A percentile compares a stretch with the other conserved stretches of the same genome.
phyloP scores from a whole-genome alignment of 352 stramenopile species.

The Pythium catenulatum region DNA sequence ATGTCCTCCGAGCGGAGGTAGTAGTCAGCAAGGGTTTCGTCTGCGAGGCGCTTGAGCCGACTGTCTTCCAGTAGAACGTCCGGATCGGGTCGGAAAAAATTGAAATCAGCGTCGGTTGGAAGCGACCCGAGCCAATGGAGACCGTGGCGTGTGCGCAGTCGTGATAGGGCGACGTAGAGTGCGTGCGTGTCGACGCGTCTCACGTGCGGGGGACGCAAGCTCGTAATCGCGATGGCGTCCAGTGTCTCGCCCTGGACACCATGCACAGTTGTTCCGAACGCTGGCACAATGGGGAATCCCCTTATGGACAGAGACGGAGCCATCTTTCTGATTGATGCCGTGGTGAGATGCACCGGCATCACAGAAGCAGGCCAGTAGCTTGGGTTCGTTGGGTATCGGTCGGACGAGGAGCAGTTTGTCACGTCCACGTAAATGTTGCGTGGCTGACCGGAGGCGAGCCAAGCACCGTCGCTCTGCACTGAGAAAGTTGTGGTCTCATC shows the following conservation, averaged over 20 bases:
- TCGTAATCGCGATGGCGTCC: constrained; percentile 30
- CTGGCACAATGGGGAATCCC: constrained; percentile 43
- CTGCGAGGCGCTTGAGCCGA: neutral
- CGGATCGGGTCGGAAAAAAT: neutral
- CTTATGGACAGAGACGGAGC: constrained; percentile 22
- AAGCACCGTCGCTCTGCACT: neutral
- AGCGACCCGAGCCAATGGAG: constrained; percentile 5
- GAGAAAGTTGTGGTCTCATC: neutral
- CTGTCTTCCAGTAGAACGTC: neutral
- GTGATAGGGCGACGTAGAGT: constrained; percentile 40
- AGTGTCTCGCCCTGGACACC: constrained; percentile 47
- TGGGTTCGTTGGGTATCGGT: constrained; percentile 32
- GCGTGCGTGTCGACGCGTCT: constrained; percentile 21
- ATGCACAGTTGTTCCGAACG: constrained; percentile 52
- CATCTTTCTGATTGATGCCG: neutral
- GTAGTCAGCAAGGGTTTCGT: no score
- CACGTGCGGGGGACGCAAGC: constrained; percentile 18
- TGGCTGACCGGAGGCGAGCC: neutral
- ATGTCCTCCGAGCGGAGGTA: no score
- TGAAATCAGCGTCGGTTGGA: neutral
- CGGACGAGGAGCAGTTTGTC: neutral
- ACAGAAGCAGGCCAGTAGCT: constrained; percentile 36
- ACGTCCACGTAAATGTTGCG: constrained; percentile 4
- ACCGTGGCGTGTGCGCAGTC: constrained; percentile 1
- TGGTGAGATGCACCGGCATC: constrained; percentile 36